phyloP scores from a whole-genome alignment of 1,139 yeast genomes.

The Suhomyces wounanorum region DNA sequence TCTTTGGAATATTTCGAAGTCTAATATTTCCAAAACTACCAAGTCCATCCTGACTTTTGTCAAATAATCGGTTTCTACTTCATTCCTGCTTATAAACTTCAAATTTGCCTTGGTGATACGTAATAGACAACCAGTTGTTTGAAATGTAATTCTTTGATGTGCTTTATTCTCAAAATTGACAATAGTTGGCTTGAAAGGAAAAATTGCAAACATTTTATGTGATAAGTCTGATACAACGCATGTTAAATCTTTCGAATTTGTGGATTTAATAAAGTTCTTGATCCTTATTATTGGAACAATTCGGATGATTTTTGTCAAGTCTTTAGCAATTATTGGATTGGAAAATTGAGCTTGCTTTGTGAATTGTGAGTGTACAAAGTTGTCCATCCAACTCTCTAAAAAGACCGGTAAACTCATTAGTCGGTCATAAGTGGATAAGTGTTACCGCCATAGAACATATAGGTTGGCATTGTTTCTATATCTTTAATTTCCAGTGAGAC shows the following conservation, averaged over 20 bases:
- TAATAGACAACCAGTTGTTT: constrained; percentile 29
- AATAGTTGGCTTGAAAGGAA: constrained; percentile 32
- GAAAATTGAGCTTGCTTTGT: constrained; percentile 10
- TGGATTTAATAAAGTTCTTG: constrained; percentile 23
- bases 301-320: constrained; percentile 21
- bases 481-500: neutral
- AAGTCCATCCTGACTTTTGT: constrained; percentile 15
- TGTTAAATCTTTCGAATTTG: constrained; percentile 26
- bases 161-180: constrained; percentile 32
- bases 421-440: neutral
- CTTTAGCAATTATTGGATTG: constrained; percentile 18
- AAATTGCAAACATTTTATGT: constrained; percentile 32
- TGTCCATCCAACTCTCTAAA: constrained; percentile 29
- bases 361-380: constrained; percentile 9
- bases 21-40: constrained; percentile 27
- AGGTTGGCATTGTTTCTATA: neutral
- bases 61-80: constrained; percentile 3
- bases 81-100: constrained; percentile 19
- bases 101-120: constrained; percentile 30
- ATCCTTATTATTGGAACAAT: constrained; percentile 34
- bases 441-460: neutral
- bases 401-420: constrained; percentile 20
- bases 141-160: constrained; percentile 35
- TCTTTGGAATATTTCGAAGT: constrained; percentile 31
- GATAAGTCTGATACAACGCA: constrained; percentile 35